Conservation (phyloP, 2,329 filamentous ascomycete genomes). For the Cercospora canescens region DNA sequence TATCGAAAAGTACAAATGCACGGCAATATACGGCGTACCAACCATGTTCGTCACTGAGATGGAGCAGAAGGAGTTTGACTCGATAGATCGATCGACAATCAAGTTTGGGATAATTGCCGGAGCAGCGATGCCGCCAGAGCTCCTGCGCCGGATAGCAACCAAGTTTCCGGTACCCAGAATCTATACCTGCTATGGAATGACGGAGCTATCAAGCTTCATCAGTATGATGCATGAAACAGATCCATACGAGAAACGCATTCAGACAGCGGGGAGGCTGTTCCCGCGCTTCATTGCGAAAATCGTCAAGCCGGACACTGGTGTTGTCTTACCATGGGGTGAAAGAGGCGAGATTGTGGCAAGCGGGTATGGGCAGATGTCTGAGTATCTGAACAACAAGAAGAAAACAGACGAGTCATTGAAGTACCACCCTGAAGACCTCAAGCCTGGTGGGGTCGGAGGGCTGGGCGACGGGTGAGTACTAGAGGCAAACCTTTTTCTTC, state of each 20-base stretch:
- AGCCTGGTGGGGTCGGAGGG: slow-evolving; percentile 26
- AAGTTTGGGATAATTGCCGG: slow-evolving; percentile 66
- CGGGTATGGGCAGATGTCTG: slow-evolving; percentile 72
- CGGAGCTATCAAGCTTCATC: slow-evolving; percentile 52
- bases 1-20: slow-evolving; percentile 55
- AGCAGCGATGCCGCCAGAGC: slow-evolving; percentile 70
- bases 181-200: slow-evolving; percentile 59
- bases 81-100: slow-evolving; percentile 28
- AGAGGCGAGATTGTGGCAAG: slow-evolving; percentile 75
- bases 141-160: slow-evolving; percentile 70
- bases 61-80: slow-evolving; percentile 28
- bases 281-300: slow-evolving; percentile 76
- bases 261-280: slow-evolving; percentile 74
- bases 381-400: slow-evolving; percentile 66
- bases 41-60: slow-evolving; percentile 73
- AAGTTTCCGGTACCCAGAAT: slow-evolving; percentile 76
- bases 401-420: slow-evolving; percentile 71
- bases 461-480: slow-evolving; percentile 23
- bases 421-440: slow-evolving; percentile 29
- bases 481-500: neutral
- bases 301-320: slow-evolving; percentile 62
- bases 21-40: slow-evolving; percentile 77
- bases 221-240: slow-evolving; percentile 48
- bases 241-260: slow-evolving; percentile 64
- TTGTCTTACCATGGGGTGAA: slow-evolving; percentile 65